A percentile compares a stretch with the other conserved stretches of the same genome.
phyloP scores from a whole-genome alignment of 2,329 filamentous ascomycete species.

The Hyphodiscus sp. region DNA sequence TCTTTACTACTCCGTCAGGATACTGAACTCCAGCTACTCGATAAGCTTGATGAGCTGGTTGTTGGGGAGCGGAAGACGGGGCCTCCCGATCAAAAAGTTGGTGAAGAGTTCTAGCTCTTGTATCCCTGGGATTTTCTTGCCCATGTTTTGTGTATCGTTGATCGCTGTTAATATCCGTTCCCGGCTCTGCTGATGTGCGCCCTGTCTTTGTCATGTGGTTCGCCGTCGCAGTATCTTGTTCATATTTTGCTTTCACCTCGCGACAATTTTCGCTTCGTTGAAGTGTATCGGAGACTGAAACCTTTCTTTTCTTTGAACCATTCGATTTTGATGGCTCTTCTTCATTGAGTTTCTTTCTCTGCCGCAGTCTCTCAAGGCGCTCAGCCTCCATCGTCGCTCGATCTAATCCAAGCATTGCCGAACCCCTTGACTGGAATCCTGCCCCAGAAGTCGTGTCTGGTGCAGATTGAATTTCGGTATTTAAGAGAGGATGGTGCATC shows the following conservation, averaged over 20 bases:
- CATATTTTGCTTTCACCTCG: constrained; percentile 2
- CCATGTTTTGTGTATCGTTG: too few relatives aligned
- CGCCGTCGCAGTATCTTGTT: background rate
- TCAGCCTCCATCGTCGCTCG: constrained; percentile 82
- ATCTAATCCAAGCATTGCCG: constrained; percentile 43
- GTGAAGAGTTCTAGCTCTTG: background rate
- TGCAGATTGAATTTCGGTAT: background rate
- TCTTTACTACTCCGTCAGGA: constrained; percentile 61
- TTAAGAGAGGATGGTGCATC: background rate
- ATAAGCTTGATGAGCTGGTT: constrained; percentile 3
- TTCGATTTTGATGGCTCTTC: constrained; percentile 35
- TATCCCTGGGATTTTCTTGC: background rate
- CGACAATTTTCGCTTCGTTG: constrained; percentile 5
- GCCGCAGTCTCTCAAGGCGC: constrained; percentile 54
- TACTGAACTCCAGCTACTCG: constrained; percentile 24
- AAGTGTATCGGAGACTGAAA: constrained; percentile 27
- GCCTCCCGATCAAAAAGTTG: background rate
- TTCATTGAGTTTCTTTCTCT: constrained; percentile 32
- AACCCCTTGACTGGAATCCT: background rate
- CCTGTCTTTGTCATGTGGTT: background rate
- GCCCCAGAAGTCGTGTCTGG: background rate
- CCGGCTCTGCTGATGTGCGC: background rate
- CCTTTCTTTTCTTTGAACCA: constrained; percentile 24
- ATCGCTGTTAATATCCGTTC: too few relatives aligned
- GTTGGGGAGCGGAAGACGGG: constrained; percentile 6